Conservation (phyloP, 139 green algal genomes). For the Closterium sp. region DNA sequence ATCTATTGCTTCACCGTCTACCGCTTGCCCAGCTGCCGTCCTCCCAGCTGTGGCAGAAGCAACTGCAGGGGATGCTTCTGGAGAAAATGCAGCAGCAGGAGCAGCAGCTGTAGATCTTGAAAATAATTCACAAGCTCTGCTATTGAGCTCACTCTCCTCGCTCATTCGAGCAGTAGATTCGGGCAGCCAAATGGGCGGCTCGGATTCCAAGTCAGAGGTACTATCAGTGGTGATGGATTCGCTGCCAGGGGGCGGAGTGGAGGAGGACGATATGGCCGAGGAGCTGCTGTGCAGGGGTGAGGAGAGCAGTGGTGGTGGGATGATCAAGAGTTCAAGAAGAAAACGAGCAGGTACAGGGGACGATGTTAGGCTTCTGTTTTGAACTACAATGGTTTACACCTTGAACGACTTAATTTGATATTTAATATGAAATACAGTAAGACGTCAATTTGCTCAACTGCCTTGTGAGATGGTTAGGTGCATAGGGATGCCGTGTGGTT, state of each 20-base stretch:
- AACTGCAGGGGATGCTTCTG: background rate
- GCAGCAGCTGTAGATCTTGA: background rate
- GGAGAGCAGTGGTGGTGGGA: background rate
- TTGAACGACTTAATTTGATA: too few species aligned
- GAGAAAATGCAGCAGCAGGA: background rate
- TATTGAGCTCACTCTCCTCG: background rate
- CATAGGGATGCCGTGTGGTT: too few species aligned
- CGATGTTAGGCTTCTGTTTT: background rate
- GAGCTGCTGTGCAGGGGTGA: background rate
- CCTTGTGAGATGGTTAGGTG: too few species aligned
- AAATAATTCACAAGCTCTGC: background rate
- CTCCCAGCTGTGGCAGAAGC: background rate
- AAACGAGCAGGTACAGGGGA: background rate
- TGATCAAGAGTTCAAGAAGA: background rate
- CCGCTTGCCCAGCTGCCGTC: too few species aligned
- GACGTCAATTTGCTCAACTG: too few species aligned
- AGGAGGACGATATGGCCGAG: background rate
- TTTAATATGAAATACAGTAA: too few species aligned
- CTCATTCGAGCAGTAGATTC: background rate
- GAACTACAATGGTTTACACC: background rate
- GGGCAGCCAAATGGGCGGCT: background rate
- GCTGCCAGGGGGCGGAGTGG: background rate
- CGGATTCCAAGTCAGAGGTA: background rate
- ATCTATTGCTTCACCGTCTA: too few species aligned
- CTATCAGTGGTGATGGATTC: background rate